Base-by-base conservation (phyloP, 2,329 filamentous ascomycete genomes). In the Juglanconis sp. region DNA sequence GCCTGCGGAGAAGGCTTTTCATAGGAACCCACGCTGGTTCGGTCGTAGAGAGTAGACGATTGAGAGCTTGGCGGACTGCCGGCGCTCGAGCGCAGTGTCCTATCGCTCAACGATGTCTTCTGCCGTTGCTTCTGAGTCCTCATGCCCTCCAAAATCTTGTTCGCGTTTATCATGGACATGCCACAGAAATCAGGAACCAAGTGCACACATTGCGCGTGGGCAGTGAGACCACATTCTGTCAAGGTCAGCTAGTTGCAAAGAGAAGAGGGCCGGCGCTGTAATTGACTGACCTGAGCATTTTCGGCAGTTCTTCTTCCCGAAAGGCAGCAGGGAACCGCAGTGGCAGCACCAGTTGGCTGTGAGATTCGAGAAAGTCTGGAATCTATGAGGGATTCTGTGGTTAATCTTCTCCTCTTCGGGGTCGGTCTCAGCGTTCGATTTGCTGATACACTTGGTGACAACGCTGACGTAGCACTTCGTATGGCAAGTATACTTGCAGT, bases 331-430 rank as follows among this genome's bases (percentile, higher is more conserved):
- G 72, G 97, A 98, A 69, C 95, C 95, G 73, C 95, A 99, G 76
- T 99, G 95, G 72, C 95, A 99, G 77, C 95, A 99, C 95, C 95
- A 99, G 73, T 98, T 99, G 68, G 95, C 95, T 15, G 93, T 95
- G 77, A 99, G 91, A 71, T 99, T 99, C 65, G 92, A 92, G 73
- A 96, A 99, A n/a, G 90, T 87, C 70, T 94, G 88, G 81, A 98
- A 99, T 57, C 95, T 89, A 83, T 99, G 95, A 8, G 95, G 95
- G 72, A 99, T 99, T 65, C 95, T 91, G 74, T 99, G 95, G 73
- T 99, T 99, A 85, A 99, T 96, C 81, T 98, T 99, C 77, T 97
- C 95, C 76, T 99, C 95, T 76, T 99, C 95, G 30, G 95, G 94
- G 73, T 99, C 95, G 5, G 92, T 96, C 75, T 99, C 95, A 65